Percentiles rank a stretch among this genome's conserved stretches.
Conservation (phyloP, 1,284 basidiomycete species). For the Rhodotorula sp. region DNA sequence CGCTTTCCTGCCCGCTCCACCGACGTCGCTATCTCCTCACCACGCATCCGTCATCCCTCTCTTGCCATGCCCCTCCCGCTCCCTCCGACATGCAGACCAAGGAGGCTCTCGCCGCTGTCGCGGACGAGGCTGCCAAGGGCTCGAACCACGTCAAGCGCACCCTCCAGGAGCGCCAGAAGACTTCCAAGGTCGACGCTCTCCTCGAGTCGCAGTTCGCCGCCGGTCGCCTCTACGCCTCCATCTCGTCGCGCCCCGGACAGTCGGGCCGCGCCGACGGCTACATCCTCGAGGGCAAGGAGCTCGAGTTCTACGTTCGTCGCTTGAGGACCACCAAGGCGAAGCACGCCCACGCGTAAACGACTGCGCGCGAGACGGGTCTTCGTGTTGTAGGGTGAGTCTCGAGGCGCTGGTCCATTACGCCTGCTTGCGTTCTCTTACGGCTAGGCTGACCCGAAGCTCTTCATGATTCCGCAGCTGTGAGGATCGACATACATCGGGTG, state of each 20-base stretch:
- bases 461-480: no score
- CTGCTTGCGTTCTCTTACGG: no score
- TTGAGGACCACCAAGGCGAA: conserved; percentile 88
- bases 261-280: conserved; percentile 92
- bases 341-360: conserved; percentile 56
- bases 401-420: no score
- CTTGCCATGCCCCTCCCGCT: neutral
- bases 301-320: conserved; percentile 92
- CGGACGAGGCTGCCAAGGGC: conserved; percentile 66
- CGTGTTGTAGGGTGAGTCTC: conserved; percentile 3
- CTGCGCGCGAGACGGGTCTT: neutral
- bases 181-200: conserved; percentile 82
- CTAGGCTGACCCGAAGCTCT: neutral
- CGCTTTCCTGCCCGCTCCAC: neutral
- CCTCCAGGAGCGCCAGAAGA: conserved; percentile 84
- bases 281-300: conserved; percentile 92
- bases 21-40: neutral
- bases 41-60: neutral
- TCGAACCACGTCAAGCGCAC: conserved; percentile 84
- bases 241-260: conserved; percentile 91
- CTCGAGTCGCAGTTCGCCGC: conserved; percentile 82
- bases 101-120: conserved; percentile 50
- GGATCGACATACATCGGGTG: neutral
- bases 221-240: conserved; percentile 81
- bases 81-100: conserved; percentile 21